Evolutionary conservation across 768 basidiomycete species (phyloP).

Genomic region (Termitomyces titanicus): DNA sequence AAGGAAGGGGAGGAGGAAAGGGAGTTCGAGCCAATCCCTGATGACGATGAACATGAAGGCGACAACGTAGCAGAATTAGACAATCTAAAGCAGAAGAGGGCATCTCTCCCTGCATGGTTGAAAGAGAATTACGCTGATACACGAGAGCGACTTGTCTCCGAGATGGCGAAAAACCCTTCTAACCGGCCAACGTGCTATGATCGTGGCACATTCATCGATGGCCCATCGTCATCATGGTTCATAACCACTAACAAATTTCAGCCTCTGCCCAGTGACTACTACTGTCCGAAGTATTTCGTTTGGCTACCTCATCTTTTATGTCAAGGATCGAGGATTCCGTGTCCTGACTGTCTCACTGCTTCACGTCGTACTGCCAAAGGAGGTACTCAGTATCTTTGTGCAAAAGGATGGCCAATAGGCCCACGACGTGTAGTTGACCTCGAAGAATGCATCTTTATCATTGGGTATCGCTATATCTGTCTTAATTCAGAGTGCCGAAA

Average conservation of each 20-base stretch:
- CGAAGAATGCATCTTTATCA: constrained; percentile 11
- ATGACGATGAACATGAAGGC: too few relatives aligned
- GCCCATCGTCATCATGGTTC: background rate
- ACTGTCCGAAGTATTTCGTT: constrained; percentile 11
- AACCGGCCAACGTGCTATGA: too few relatives aligned
- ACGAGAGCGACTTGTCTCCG: too few relatives aligned
- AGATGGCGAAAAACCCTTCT: too few relatives aligned
- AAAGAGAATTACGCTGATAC: too few relatives aligned
- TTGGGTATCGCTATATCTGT: constrained; percentile 12
- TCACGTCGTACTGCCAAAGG: background rate
- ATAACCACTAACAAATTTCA: background rate
- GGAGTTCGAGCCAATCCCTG: too few relatives aligned
- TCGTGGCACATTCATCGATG: background rate
- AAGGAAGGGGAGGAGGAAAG: too few relatives aligned
- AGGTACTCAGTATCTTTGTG: background rate
- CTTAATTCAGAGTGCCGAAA: too few relatives aligned
- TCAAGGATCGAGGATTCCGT: constrained; percentile 10
- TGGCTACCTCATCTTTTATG: constrained; percentile 15
- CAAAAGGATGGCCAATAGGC: constrained; percentile 9
- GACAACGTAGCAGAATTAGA: too few relatives aligned
- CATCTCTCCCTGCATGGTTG: too few relatives aligned
- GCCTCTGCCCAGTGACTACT: constrained; percentile 2
- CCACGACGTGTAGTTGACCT: constrained; percentile 12
- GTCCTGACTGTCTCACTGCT: constrained; percentile 7
- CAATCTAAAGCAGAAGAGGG: too few relatives aligned